These are phyloP conservation scores for Fusarium sacchari DNA, from an alignment of 2,329 filamentous ascomycete species.

Conservation along the genomic window DNA sequence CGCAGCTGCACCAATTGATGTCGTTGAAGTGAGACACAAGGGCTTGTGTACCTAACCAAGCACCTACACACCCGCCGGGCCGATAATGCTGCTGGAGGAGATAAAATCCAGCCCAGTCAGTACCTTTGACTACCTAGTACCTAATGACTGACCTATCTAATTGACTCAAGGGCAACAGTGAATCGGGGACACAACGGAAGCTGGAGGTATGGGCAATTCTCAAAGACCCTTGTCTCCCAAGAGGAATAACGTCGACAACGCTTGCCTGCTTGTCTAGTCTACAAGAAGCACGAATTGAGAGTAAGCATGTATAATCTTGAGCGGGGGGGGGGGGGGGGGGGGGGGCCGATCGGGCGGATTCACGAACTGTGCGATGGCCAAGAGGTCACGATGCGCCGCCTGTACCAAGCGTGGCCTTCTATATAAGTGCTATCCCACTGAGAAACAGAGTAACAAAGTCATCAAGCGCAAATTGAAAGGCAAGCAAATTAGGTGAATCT, in stretches of 20 bases:
- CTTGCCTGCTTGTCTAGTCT: not conserved
- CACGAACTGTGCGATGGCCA: not conserved
- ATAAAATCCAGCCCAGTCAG: not conserved
- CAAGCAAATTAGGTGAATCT: not conserved
- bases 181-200: not conserved
- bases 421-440: not conserved
- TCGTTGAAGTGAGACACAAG: not conserved
- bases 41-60: not conserved
- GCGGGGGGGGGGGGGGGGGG: too few species aligned
- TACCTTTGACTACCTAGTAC: not conserved
- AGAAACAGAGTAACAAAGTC: not conserved
- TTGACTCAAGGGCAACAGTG: not conserved
- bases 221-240: not conserved
- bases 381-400: not conserved
- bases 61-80: not conserved
- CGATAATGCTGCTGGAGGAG: not conserved
- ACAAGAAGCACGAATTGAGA: not conserved
- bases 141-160: not conserved
- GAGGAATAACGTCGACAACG: not conserved
- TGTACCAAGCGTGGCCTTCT: not conserved
- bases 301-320: not conserved
- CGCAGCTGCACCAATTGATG: not conserved
- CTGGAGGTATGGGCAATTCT: too few species aligned
- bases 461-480: not conserved
- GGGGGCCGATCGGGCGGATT: too few species aligned